Evolutionary conservation across 129 eudicot genomes (phyloP).

Genomic region (Artemisia annua): DNA sequence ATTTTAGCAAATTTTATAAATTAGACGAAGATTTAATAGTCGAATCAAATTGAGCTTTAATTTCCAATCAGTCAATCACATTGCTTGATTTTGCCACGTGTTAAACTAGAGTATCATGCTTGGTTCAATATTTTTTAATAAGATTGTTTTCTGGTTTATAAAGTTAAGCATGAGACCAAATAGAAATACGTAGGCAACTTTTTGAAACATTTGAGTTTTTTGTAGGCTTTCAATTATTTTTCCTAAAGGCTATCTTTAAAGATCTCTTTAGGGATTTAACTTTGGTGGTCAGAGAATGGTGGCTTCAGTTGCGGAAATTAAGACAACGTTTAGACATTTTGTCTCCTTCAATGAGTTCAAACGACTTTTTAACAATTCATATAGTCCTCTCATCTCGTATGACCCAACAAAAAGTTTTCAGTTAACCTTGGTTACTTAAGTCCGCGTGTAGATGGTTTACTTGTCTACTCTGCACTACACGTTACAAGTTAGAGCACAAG

Average conservation of each 20-base stretch:
- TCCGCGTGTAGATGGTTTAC: too few species aligned
- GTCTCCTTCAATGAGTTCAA: conserved; percentile 13
- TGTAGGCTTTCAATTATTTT: not conserved
- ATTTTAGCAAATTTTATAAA: too few species aligned
- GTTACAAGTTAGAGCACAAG: too few species aligned
- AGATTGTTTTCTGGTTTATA: not conserved
- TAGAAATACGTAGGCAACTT: not conserved
- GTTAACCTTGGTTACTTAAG: not conserved
- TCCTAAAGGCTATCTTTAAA: not conserved
- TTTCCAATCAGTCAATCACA: too few species aligned
- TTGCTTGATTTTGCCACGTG: too few species aligned
- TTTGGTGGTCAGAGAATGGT: not conserved
- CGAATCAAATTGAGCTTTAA: too few species aligned
- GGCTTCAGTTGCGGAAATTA: not conserved
- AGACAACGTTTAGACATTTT: not conserved
- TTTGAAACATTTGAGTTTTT: not conserved
- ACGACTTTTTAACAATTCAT: not conserved
- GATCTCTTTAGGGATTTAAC: not conserved
- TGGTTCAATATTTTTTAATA: too few species aligned
- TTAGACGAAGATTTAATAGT: too few species aligned
- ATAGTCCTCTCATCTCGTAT: too few species aligned
- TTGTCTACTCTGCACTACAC: too few species aligned
- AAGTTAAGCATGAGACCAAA: not conserved
- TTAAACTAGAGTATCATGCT: too few species aligned
- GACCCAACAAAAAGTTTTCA: too few species aligned